Percentiles rank a stretch among this genome's conserved stretches.
phyloP scores from a whole-genome alignment of 495 filamentous ascomycete species.

The Hapsidospora chrysogenum region DNA sequence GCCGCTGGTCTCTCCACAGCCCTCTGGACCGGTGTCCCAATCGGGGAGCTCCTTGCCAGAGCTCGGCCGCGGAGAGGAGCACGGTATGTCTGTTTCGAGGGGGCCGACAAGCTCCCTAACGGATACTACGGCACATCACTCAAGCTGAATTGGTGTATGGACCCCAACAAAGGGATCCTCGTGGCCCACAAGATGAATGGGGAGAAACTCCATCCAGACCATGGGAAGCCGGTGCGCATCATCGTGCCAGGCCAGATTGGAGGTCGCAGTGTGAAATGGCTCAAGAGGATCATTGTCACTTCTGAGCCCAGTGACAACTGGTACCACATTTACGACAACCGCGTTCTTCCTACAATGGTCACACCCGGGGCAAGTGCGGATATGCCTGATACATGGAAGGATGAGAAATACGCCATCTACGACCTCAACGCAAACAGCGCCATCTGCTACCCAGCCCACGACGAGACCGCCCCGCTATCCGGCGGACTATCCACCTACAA shows the following conservation, averaged over 20 bases:
- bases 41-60: slow-evolving; percentile 53
- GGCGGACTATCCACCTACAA: slow-evolving; percentile 38
- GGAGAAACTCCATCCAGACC: slow-evolving; percentile 66
- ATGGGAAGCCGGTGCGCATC: slow-evolving; percentile 69
- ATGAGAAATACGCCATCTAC: slow-evolving; percentile 91
- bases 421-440: slow-evolving; percentile 84
- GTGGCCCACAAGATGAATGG: slow-evolving; percentile 90
- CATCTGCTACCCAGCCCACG: slow-evolving; percentile 64
- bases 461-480: slow-evolving; percentile 46
- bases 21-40: slow-evolving; percentile 70
- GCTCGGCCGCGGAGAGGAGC: slow-evolving; percentile 56
- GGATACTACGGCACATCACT: slow-evolving; percentile 83
- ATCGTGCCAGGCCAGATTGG: slow-evolving; percentile 92
- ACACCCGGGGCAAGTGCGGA: slow-evolving; percentile 65
- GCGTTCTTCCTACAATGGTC: slow-evolving; percentile 80
- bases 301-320: slow-evolving; percentile 74
- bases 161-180: slow-evolving; percentile 75
- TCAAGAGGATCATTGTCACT: slow-evolving; percentile 71
- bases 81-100: slow-evolving; percentile 84
- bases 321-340: slow-evolving; percentile 94
- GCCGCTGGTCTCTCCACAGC: slow-evolving; percentile 79
- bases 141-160: slow-evolving; percentile 79
- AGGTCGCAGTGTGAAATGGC: slow-evolving; percentile 88
- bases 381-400: slow-evolving; percentile 67
- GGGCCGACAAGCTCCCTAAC: slow-evolving; percentile 79